Evolutionary conservation across 176 grass and related monocot genomes (phyloP).

Genomic region (Chrysopogon serrulatus): DNA sequence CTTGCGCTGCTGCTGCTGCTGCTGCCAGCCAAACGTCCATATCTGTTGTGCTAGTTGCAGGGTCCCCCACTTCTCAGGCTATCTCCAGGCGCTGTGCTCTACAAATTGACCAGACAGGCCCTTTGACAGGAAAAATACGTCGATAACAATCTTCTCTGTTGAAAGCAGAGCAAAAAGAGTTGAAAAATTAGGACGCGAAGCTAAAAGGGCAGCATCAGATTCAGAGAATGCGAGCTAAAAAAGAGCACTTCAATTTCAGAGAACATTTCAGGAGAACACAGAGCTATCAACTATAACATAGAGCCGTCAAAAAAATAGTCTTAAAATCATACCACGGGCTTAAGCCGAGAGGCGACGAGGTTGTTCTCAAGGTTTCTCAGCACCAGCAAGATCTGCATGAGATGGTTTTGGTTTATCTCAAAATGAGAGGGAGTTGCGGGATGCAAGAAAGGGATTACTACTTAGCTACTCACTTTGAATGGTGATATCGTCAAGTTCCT

Average conservation of each 20-base stretch:
- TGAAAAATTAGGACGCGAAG: no score
- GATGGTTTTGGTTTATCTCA: background rate
- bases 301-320: background rate
- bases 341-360: slow-evolving; percentile 46
- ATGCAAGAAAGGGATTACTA: no score
- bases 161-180: background rate
- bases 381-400: slow-evolving; percentile 56
- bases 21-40: no score
- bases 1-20: no score
- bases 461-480: slow-evolving; percentile 30
- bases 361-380: slow-evolving; percentile 66
- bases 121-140: slow-evolving; percentile 50
- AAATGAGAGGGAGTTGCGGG: background rate
- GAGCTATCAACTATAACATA: background rate
- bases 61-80: background rate
- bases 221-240: no score
- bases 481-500: slow-evolving; percentile 45
- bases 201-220: no score
- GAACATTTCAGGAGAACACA: background rate
- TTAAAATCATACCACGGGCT: slow-evolving; percentile 55
- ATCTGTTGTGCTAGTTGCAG: background rate
- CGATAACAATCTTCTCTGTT: slow-evolving; percentile 52
- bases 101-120: slow-evolving; percentile 34
- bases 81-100: background rate
- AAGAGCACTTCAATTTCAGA: no score